These are phyloP conservation scores for Pelagomonas calceolata DNA, from an alignment of 108 stramenopile genomes.

Conservation along the genomic window DNA sequence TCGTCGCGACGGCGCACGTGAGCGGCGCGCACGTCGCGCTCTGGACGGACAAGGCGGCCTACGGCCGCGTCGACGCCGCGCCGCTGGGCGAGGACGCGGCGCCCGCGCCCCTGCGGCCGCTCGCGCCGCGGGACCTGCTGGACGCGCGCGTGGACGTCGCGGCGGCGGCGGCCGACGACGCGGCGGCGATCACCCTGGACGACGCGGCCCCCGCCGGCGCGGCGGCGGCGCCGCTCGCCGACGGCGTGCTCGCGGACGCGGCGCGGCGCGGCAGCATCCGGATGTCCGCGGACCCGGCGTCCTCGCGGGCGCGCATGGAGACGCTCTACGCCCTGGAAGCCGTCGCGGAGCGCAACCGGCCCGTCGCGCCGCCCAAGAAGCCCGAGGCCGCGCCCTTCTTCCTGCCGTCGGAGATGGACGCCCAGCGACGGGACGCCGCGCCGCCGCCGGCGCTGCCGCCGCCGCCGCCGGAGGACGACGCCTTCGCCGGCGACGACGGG, in stretches of 20 bases:
- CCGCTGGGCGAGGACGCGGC: not conserved
- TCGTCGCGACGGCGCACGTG: slow-evolving; percentile 74
- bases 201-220: slow-evolving; percentile 1
- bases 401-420: slow-evolving; percentile 29
- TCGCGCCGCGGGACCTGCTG: not conserved
- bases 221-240: not conserved
- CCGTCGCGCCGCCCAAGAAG: slow-evolving; percentile 79
- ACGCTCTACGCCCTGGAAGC: slow-evolving; percentile 52
- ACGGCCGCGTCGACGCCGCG: slow-evolving; percentile 6
- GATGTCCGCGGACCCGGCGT: not conserved
- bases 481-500: not conserved
- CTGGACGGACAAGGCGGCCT: slow-evolving; percentile 69
- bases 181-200: not conserved
- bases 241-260: not conserved
- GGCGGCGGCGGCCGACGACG: not conserved
- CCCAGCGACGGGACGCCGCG: no score
- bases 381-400: slow-evolving; percentile 91
- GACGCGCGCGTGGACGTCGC: not conserved
- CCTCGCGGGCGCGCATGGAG: not conserved
- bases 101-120: not conserved
- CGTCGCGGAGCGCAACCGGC: slow-evolving; percentile 84
- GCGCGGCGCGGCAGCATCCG: not conserved
- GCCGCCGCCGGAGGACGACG: not conserved
- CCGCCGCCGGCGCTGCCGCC: not conserved
- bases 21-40: slow-evolving; percentile 69